Percentiles rank a stretch among this genome's conserved stretches.
Evolutionary conservation across 2,329 filamentous ascomycete genomes (phyloP).

Genomic region (Whalleya microplaca): DNA sequence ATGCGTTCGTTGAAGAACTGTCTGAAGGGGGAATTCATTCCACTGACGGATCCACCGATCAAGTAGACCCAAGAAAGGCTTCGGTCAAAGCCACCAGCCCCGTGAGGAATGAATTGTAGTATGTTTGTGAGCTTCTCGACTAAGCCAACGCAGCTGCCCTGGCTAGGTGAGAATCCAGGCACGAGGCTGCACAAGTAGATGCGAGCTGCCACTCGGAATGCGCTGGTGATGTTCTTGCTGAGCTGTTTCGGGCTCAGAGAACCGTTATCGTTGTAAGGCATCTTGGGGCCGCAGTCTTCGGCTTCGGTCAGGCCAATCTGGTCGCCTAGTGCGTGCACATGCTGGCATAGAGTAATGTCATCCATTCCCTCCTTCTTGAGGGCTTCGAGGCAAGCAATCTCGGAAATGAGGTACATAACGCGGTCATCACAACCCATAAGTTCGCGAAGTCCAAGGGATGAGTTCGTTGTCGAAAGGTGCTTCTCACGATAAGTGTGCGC

Average conservation of each 20-base stretch:
- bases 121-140: conserved; percentile 77
- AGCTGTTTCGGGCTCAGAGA: conserved; percentile 82
- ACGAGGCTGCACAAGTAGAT: conserved; percentile 97
- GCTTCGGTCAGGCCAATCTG: conserved; percentile 84
- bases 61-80: conserved; percentile 93
- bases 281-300: conserved; percentile 60
- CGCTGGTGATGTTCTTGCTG: conserved; percentile 82
- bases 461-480: conserved; percentile 70
- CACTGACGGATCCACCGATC: conserved; percentile 79
- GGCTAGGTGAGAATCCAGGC: conserved; percentile 79
- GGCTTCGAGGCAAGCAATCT: conserved; percentile 93
- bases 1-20: conserved; percentile 76
- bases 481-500: conserved; percentile 96
- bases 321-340: conserved; percentile 84
- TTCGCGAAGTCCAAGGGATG: conserved; percentile 76
- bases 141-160: conserved; percentile 74
- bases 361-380: conserved; percentile 84
- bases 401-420: conserved; percentile 97
- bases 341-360: conserved; percentile 82
- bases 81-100: conserved; percentile 82
- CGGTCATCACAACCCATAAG: conserved; percentile 97
- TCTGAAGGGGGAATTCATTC: conserved; percentile 75
- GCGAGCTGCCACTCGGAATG: conserved; percentile 89
- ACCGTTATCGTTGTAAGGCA: conserved; percentile 69
- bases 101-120: conserved; percentile 81